Base-by-base conservation (phyloP, 2,329 filamentous ascomycete species). In the Fusarium abutilonis region DNA sequence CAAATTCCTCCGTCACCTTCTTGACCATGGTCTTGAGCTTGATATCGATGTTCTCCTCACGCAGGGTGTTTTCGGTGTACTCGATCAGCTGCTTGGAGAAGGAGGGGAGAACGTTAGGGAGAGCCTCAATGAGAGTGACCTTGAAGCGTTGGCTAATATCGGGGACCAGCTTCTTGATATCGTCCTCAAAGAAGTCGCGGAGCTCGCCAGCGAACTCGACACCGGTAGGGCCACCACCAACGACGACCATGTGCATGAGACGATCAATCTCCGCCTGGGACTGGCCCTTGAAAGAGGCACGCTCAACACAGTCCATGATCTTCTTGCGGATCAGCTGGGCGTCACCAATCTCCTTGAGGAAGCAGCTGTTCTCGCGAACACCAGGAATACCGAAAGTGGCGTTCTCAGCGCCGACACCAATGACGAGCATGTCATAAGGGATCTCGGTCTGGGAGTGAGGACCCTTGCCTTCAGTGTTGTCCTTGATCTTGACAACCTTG, bases 291-390 rank as follows among this genome's bases (percentile, higher is more conserved):
- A 99, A 97, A 62, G 92, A 94, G 48, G 95, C 95, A 32, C 94
- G 97, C 82, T 99, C 95, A 70, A 97, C 93, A 77, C 95, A 99
- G 82, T 99, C 95, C 95, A 99, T 99, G 79, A 99, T 97, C 79
- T 92, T 93, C 84, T 94, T 97, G 74, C 95, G 92, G 75, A 99
- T 99, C 74, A 87, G 86, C 80, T 99, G 95, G 55, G 95, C 95
- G 77, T 99, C 96, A 67, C 86, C 88, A 74, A 99, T 97, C 81
- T 99, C 96, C 85, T 99, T 99, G 76, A 99, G 81, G 86, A 99
- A 99, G 82, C 93, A 97, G 70, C 92, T 94, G 83, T 99, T 82
- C 80, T 99, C 95, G 69, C 88, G 89, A 53, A 99, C 95, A 77
- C 95, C 95, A 52, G 92, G 93, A 72, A 99, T 98, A 71, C 93